Conservation (phyloP, 495 filamentous ascomycete species). For the Aspergillus funiculosus region DNA sequence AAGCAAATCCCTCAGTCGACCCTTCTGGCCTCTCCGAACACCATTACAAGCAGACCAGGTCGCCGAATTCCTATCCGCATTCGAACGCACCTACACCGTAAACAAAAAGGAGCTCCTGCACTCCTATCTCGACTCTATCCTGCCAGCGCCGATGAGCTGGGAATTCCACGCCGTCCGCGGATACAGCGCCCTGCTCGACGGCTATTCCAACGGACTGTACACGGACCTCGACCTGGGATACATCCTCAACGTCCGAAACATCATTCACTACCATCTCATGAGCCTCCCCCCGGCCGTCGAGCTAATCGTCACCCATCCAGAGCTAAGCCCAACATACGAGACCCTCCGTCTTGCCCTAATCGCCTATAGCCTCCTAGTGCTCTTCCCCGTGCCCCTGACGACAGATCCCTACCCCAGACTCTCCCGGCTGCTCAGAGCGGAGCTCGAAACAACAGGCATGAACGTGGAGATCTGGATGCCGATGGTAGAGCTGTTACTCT, state of each 20-base stretch:
- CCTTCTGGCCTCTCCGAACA: neutral
- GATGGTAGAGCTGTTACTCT: neutral
- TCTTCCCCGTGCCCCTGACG: neutral
- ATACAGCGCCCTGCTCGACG: neutral
- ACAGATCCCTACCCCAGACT: constrained; percentile 1
- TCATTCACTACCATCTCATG: constrained; percentile 2
- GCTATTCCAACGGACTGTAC: neutral
- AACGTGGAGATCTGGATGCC: constrained; percentile 3
- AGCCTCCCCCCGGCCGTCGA: neutral
- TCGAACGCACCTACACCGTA: neutral
- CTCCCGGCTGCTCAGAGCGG: neutral
- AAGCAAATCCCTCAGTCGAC: neutral
- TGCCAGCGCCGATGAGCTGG: neutral
- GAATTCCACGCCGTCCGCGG: neutral
- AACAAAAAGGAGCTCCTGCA: neutral
- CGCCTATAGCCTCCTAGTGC: neutral
- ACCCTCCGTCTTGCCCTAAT: neutral
- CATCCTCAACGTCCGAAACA: neutral
- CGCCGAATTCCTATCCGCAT: neutral
- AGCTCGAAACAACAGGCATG: neutral
- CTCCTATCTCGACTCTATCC: neutral
- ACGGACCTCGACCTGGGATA: neutral
- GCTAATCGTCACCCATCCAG: neutral
- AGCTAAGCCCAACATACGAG: neutral
- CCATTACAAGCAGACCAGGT: neutral